These are phyloP conservation scores for Trametes villosa DNA, from an alignment of 768 basidiomycete genomes.

Conservation along the genomic window DNA sequence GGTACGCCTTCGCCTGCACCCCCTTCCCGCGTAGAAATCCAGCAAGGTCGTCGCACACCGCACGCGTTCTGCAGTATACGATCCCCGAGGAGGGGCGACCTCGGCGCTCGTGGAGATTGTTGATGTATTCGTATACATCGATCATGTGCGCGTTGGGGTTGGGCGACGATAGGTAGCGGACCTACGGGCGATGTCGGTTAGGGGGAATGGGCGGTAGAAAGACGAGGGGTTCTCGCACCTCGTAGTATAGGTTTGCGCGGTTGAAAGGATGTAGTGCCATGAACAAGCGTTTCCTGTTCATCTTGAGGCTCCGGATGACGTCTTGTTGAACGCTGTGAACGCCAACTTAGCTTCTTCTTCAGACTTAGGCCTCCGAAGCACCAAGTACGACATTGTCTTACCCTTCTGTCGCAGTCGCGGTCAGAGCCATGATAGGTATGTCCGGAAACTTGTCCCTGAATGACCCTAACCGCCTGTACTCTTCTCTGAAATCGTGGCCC, in stretches of 20 bases:
- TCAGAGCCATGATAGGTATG: constrained; percentile 87
- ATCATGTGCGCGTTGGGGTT: constrained; percentile 59
- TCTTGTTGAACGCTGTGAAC: constrained; percentile 70
- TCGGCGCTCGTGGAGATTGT: constrained; percentile 60
- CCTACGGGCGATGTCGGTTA: constrained; percentile 39
- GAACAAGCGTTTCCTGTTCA: constrained; percentile 59
- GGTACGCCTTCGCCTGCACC: constrained; percentile 71
- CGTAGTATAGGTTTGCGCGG: constrained; percentile 78
- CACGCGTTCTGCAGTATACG: constrained; percentile 74
- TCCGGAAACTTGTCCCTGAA: constrained; percentile 69
- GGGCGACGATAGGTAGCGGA: constrained; percentile 63
- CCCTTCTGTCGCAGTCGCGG: constrained; percentile 79
- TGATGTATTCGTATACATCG: constrained; percentile 70
- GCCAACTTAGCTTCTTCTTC: neutral
- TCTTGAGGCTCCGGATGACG: constrained; percentile 67
- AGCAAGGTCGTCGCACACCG: constrained; percentile 70
- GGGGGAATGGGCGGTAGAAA: neutral
- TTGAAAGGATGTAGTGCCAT: constrained; percentile 82
- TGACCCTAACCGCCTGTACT: constrained; percentile 72
- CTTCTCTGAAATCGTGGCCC: constrained; percentile 80
- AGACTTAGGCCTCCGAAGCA: neutral
- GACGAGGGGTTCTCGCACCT: constrained; percentile 45
- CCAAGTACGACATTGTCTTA: constrained; percentile 45
- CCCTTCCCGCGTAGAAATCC: constrained; percentile 67
- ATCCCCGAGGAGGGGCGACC: constrained; percentile 69